phyloP scores from a whole-genome alignment of 768 basidiomycete genomes.

The Nidula microcarpa region DNA sequence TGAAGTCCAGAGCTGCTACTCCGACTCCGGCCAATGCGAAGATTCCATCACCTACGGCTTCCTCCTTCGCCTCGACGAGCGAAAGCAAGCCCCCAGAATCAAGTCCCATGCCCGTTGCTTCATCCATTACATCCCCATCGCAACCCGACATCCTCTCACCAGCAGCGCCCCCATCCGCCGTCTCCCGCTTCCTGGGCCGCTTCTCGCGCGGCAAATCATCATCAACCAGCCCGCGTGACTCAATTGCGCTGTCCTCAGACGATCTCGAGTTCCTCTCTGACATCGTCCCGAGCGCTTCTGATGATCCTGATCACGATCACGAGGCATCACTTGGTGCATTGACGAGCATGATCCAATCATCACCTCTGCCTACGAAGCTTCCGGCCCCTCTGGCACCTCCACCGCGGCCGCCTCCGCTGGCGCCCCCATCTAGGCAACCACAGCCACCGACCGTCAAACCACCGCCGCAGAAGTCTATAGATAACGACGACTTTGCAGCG shows the following conservation, averaged over 20 bases:
- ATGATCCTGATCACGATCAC: constrained; percentile 27
- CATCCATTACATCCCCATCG: constrained; percentile 1
- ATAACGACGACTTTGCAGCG: constrained; percentile 21
- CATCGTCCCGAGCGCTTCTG: constrained; percentile 53
- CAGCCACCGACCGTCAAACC: too few species aligned
- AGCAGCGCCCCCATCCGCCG: constrained; percentile 50
- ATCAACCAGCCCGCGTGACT: constrained; percentile 36
- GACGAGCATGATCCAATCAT: constrained; percentile 36
- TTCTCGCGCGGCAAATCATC: constrained; percentile 53
- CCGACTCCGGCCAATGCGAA: background rate
- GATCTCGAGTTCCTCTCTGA: constrained; percentile 83
- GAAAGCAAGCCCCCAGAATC: background rate
- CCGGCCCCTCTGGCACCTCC: constrained; percentile 45
- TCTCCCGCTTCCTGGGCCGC: constrained; percentile 79
- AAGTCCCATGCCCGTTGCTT: background rate
- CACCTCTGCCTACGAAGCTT: constrained; percentile 37
- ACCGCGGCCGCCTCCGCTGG: constrained; percentile 17
- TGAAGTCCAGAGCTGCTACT: background rate
- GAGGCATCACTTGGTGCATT: constrained; percentile 31
- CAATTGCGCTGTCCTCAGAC: constrained; percentile 70
- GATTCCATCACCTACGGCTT: background rate
- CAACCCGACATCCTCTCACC: constrained; percentile 11
- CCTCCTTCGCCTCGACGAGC: background rate
- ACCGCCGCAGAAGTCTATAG: background rate
- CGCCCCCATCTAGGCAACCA: background rate